Percentiles rank a stretch among this genome's conserved stretches.
Conservation (phyloP, 2,329 filamentous ascomycete genomes). For the Arthrinium puccinioides region DNA sequence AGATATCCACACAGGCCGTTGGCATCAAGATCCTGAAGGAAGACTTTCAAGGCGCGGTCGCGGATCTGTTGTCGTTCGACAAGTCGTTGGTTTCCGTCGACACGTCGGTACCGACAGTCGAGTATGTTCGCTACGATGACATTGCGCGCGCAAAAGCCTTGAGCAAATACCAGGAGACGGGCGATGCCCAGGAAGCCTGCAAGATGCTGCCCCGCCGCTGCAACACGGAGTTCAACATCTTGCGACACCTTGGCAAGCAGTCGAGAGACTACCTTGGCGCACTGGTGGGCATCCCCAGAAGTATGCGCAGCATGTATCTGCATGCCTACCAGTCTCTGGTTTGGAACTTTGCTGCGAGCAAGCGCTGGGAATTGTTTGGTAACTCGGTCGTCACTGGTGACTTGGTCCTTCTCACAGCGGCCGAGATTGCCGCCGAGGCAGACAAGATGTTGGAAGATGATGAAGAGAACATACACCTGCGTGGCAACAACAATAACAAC, state of each 20-base stretch:
- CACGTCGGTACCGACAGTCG: slow-evolving; percentile 26
- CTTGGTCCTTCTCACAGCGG: slow-evolving; percentile 55
- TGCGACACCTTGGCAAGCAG: slow-evolving; percentile 62
- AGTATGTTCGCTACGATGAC: slow-evolving; percentile 60
- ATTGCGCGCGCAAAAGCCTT: slow-evolving; percentile 72
- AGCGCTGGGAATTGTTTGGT: slow-evolving; percentile 73
- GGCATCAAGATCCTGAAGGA: slow-evolving; percentile 78
- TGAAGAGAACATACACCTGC: slow-evolving; percentile 53
- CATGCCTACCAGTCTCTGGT: slow-evolving; percentile 94
- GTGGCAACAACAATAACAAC: slow-evolving; percentile 39
- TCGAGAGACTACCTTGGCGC: slow-evolving; percentile 71
- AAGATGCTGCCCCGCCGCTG: slow-evolving; percentile 72
- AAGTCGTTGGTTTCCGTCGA: slow-evolving; percentile 46
- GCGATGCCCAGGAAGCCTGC: slow-evolving; percentile 53
- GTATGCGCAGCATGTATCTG: slow-evolving; percentile 86
- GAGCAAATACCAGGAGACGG: slow-evolving; percentile 59
- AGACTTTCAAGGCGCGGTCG: slow-evolving; percentile 73
- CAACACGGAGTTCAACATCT: slow-evolving; percentile 69
- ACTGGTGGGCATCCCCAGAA: slow-evolving; percentile 70
- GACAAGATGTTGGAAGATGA: slow-evolving; percentile 56
- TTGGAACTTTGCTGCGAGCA: slow-evolving; percentile 82
- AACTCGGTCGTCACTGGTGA: slow-evolving; percentile 74
- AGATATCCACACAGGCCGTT: slow-evolving; percentile 76
- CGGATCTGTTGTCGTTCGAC: slow-evolving; percentile 69
- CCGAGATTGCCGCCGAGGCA: slow-evolving; percentile 22